These are phyloP conservation scores for Prunus yedoensis DNA, from an alignment of 331 rosid species.

Conservation along the genomic window DNA sequence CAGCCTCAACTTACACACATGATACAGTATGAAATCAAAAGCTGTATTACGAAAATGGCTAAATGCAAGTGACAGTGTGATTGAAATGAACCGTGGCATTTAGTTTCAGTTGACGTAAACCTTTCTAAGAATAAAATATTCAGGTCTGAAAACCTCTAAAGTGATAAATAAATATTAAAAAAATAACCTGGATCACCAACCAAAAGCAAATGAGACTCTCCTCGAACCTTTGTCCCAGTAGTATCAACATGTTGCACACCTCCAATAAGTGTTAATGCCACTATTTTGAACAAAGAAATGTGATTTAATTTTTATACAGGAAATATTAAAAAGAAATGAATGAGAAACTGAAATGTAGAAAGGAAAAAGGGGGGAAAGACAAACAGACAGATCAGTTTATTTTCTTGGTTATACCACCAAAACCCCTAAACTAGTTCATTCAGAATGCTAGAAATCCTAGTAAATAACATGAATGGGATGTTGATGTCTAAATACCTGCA, in stretches of 20 bases:
- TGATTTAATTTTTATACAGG: conserved; percentile 5
- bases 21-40: not conserved
- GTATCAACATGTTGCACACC: conserved; percentile 94
- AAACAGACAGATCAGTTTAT: not conserved
- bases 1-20: not conserved
- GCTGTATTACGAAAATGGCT: not conserved
- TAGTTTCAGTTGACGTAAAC: not conserved
- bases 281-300: conserved; percentile 45
- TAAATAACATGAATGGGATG: conserved; percentile 1
- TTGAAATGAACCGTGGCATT: not conserved
- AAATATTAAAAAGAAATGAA: not conserved
- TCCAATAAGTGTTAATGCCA: conserved; percentile 88
- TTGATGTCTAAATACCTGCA: conserved; percentile 61
- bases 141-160: not conserved
- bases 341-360: not conserved
- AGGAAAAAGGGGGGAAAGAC: not conserved
- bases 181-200: conserved; percentile 92
- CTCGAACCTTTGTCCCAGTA: conserved; percentile 91
- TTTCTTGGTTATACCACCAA: not conserved
- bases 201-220: conserved; percentile 94
- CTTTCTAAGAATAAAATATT: not conserved
- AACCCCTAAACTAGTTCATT: conserved; percentile 11
- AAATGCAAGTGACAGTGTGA: not conserved
- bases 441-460: conserved; percentile 15
- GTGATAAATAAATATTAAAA: conserved; percentile 6